Evolutionary conservation across 78 protist species (phyloP).

Genomic region (Parvularia atlantis): DNA sequence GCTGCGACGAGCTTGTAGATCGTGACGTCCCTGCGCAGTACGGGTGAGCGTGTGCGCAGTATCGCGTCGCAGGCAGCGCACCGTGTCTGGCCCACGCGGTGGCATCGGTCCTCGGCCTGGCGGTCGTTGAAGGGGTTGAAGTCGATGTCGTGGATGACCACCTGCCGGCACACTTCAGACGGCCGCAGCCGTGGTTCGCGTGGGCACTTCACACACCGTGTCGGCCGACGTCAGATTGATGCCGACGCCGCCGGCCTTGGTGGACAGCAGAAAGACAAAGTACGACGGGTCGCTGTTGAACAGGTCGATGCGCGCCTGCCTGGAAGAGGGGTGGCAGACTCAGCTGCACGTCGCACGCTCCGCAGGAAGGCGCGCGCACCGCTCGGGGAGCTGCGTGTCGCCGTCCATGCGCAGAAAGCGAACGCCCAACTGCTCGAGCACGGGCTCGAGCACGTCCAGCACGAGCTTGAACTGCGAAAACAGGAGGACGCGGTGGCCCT

Average conservation of each 20-base stretch:
- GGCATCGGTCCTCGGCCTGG: too few species aligned
- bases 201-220: too few species aligned
- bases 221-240: slow-evolving; percentile 93
- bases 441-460: slow-evolving; percentile 84
- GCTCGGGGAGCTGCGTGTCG: neutral
- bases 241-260: slow-evolving; percentile 97
- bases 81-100: too few species aligned
- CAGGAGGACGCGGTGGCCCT: slow-evolving; percentile 77
- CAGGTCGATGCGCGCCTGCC: slow-evolving; percentile 40
- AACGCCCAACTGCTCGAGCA: slow-evolving; percentile 39
- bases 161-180: too few species aligned
- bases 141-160: slow-evolving; percentile 92
- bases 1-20: too few species aligned
- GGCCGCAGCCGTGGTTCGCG: too few species aligned
- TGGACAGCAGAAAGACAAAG: slow-evolving; percentile 84
- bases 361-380: neutral
- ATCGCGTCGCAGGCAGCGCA: too few species aligned
- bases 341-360: neutral
- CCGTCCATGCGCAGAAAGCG: slow-evolving; percentile 81
- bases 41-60: too few species aligned
- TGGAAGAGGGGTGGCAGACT: neutral
- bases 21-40: too few species aligned
- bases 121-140: slow-evolving; percentile 97
- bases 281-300: slow-evolving; percentile 8
- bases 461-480: slow-evolving; percentile 87